phyloP scores from a whole-genome alignment of 192 early-diverging fungal genomes.

The Coemansia erecta region DNA sequence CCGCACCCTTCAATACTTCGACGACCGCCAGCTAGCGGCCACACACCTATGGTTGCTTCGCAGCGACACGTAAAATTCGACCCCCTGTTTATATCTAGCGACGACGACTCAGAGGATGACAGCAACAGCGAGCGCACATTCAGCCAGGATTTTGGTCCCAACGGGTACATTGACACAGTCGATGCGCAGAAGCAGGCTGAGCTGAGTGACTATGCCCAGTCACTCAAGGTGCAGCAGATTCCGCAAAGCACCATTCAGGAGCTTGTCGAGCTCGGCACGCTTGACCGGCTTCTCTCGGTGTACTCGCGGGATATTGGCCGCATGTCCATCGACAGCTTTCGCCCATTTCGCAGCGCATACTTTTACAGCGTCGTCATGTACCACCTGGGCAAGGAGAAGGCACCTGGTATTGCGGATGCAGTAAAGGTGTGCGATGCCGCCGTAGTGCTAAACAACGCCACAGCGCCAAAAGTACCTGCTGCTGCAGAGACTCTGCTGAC shows the following conservation, averaged over 20 bases:
- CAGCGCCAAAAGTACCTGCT: neutral
- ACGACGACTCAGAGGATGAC: constrained; percentile 1
- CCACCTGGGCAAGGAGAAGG: constrained; percentile 17
- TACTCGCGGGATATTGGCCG: constrained; percentile 29
- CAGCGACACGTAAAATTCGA: constrained; percentile 35
- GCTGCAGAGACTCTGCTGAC: constrained; percentile 10
- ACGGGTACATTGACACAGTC: constrained; percentile 10
- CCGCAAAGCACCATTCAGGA: constrained; percentile 27
- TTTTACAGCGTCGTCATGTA: constrained; percentile 28
- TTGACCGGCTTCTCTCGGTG: constrained; percentile 21
- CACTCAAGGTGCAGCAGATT: constrained; percentile 25
- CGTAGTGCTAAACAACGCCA: constrained; percentile 37
- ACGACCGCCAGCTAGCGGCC: neutral
- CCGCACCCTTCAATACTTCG: constrained; percentile 22
- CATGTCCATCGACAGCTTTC: constrained; percentile 30
- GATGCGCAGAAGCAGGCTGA: constrained; percentile 8
- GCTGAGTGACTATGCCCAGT: constrained; percentile 4
- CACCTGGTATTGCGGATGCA: constrained; percentile 9
- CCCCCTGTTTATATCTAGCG: constrained; percentile 4
- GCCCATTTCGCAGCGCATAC: constrained; percentile 39
- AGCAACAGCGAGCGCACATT: constrained; percentile 6
- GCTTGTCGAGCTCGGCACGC: constrained; percentile 30
- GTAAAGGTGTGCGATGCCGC: constrained; percentile 32
- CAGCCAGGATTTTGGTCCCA: constrained; percentile 10
- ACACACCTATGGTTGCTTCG: neutral